Evolutionary conservation across 2,329 filamentous ascomycete genomes (phyloP).

Genomic region (Cordyceps militaris): DNA sequence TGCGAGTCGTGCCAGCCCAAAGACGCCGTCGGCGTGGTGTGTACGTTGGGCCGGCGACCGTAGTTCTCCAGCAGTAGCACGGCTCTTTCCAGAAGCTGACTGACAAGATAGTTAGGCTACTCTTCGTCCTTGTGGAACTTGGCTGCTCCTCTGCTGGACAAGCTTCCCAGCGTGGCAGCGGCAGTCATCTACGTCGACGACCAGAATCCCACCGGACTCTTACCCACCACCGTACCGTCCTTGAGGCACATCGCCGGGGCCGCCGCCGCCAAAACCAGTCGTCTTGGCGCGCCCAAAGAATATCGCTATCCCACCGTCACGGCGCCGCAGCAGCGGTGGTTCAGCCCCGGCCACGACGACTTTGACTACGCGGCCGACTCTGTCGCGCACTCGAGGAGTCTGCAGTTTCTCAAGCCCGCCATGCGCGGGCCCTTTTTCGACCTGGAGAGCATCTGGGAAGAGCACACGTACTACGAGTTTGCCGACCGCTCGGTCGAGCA

Average conservation of each 20-base stretch:
- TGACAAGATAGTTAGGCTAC: neutral
- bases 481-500: slow-evolving; percentile 56
- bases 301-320: neutral
- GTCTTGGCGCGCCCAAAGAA: neutral
- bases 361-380: neutral
- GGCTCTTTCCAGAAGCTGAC: neutral
- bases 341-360: neutral
- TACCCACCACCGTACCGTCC: neutral
- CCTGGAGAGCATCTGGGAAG: slow-evolving; percentile 70
- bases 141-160: neutral
- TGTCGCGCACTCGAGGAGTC: slow-evolving; percentile 56
- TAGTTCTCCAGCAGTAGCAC: neutral
- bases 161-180: neutral
- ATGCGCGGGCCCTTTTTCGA: slow-evolving; percentile 62
- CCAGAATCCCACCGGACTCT: neutral
- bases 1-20: neutral
- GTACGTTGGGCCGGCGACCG: neutral
- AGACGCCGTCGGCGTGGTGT: neutral
- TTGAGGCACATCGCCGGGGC: neutral
- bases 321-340: neutral
- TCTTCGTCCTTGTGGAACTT: neutral
- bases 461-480: slow-evolving; percentile 67
- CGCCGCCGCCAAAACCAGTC: neutral
- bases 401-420: slow-evolving; percentile 58
- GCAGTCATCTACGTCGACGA: neutral